Evolutionary conservation across 306 rosid species (phyloP), one percentile per base, ranked within the genome.

Genomic region (Erythrophleum fordii): DNA sequence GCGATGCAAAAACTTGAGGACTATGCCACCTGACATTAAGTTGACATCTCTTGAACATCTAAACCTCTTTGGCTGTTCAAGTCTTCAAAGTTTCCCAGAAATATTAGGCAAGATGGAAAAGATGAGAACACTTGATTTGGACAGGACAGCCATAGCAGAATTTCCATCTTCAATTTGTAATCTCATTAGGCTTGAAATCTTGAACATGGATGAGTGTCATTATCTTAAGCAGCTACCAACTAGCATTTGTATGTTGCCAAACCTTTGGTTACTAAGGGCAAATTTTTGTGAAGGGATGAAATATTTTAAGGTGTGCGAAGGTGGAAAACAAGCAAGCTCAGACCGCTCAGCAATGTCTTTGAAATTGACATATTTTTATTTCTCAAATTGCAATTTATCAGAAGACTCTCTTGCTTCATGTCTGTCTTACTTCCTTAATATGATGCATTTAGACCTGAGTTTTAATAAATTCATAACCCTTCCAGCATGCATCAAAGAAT

Each of bases 131-230:
- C 39, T 61, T 45, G 49, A n/a, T 29, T 18, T 76, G 41, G 17
- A 14, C 3, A 41, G 44, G 12, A 76, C 45, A 5, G 28, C 55
- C 25, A 44, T 60, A 5, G 22, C 31, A 17, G 46, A 31, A 8
- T 20, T 76, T 31, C 60, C 80, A 75, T 45, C 14, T 61, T 61
- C 71, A 28, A 42, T 76, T 23, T 5, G 72, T 25, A 41, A 75
- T 58, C 41, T 75, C 6, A 25, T 25, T 5, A 34, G 35, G 11
- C 64, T 58, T 25, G 35, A 58, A 58, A 58, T 14, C 18, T 58
- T 58, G 12, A 58, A 58, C 34, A 11, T 58, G 3, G 64, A 58
- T 17, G 34, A 58, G 11, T 58, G 64, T 58, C 64, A 17, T 58
- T 6, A 3, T 25, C 64, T 58, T 25, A 4, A 58, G 17, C 64